phyloP scores from a whole-genome alignment of 352 stramenopile species.

The Phytophthora agathidicida region DNA sequence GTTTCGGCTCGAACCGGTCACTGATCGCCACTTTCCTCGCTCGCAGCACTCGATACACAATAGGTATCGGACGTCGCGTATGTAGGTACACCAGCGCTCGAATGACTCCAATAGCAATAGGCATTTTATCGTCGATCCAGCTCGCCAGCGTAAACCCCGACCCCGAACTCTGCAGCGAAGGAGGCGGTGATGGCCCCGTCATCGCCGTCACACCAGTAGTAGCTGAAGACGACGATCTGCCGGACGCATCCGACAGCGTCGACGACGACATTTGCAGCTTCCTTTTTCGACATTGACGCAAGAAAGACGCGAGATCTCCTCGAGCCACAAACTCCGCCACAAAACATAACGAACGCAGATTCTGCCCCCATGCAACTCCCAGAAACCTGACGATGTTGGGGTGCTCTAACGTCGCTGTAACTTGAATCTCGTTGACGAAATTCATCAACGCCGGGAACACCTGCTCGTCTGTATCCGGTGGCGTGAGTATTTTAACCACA shows the following conservation, averaged over 20 bases:
- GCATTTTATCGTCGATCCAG: constrained; percentile 34
- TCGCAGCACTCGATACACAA: constrained; percentile 32
- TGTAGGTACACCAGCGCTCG: constrained; percentile 35
- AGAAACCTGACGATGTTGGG: constrained; percentile 64
- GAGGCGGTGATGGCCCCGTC: constrained; percentile 11
- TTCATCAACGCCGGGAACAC: constrained; percentile 27
- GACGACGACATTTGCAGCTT: constrained; percentile 21
- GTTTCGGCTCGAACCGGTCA: constrained; percentile 25
- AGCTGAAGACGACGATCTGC: background rate
- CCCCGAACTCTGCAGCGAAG: constrained; percentile 24
- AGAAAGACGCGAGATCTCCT: constrained; percentile 30
- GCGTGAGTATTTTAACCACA: constrained; percentile 38
- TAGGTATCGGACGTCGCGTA: constrained; percentile 10
- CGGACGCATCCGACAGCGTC: constrained; percentile 15
- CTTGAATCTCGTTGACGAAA: constrained; percentile 73
- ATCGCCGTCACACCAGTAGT: background rate
- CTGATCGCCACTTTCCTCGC: constrained; percentile 32
- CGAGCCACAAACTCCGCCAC: constrained; percentile 22
- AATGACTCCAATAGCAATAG: constrained; percentile 24
- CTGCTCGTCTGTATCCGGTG: constrained; percentile 4
- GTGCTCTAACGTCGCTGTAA: constrained; percentile 62
- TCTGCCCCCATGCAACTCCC: constrained; percentile 56
- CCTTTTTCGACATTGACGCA: constrained; percentile 18
- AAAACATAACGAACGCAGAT: constrained; percentile 22
- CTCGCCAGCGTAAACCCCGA: constrained; percentile 22